phyloP scores from a whole-genome alignment of 2,329 filamentous ascomycete genomes.

The Bipolaris bicolor region DNA sequence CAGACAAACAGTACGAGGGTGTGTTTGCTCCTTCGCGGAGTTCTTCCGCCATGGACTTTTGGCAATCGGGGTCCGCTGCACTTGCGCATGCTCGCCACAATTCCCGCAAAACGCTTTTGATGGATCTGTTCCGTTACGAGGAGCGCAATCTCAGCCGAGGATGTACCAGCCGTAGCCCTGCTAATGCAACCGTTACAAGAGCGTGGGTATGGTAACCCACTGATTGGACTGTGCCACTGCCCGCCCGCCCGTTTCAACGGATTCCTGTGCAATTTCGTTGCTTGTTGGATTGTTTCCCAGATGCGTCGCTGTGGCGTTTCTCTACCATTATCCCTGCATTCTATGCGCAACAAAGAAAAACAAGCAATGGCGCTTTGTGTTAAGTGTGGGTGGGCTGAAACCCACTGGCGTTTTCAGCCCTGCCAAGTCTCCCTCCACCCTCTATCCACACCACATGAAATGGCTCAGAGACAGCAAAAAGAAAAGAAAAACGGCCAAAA shows the following conservation, averaged over 20 bases:
- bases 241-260: background rate
- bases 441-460: background rate
- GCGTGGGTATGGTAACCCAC: background rate
- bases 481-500: background rate
- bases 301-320: constrained; percentile 6
- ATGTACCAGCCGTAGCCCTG: background rate
- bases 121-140: background rate
- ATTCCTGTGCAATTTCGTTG: constrained; percentile 29
- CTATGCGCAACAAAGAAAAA: too few relatives aligned
- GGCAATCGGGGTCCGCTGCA: background rate
- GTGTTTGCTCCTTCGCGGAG: too few relatives aligned
- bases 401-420: background rate
- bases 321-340: background rate
- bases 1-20: too few relatives aligned
- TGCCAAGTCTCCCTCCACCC: background rate
- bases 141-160: background rate
- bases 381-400: background rate
- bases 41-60: background rate
- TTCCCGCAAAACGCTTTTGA: background rate
- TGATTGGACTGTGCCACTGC: background rate
- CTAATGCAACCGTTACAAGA: background rate
- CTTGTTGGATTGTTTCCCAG: constrained; percentile 19
- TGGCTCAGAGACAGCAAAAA: background rate
- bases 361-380: background rate
- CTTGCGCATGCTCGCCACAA: background rate